These are phyloP conservation scores for Tuber magnatum DNA, from an alignment of 495 filamentous ascomycete species.

Conservation along the genomic window DNA sequence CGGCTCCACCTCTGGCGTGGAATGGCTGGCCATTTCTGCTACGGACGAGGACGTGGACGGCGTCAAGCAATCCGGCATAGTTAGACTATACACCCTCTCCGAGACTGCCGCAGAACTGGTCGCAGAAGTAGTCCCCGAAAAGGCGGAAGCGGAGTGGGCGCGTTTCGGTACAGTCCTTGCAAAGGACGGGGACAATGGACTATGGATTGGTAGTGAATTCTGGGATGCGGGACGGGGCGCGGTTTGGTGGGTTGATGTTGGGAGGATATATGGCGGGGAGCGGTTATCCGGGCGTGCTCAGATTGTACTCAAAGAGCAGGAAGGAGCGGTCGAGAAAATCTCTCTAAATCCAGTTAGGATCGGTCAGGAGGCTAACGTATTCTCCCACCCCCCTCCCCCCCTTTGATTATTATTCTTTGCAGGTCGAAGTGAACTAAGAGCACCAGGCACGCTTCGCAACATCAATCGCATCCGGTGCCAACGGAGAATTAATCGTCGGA, in stretches of 20 bases:
- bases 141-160: conserved; percentile 3
- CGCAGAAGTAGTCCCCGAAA: conserved; percentile 10
- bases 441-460: conserved; percentile 23
- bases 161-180: conserved; percentile 28
- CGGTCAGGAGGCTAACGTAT: conserved; percentile 21
- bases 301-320: conserved; percentile 1
- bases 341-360: neutral
- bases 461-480: conserved; percentile 2
- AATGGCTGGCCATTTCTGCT: conserved; percentile 27
- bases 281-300: too few species aligned
- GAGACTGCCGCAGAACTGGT: neutral
- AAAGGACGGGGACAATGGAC: neutral
- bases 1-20: neutral
- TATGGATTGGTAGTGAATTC: conserved; percentile 35
- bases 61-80: conserved; percentile 18
- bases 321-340: conserved; percentile 4
- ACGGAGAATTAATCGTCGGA: conserved; percentile 25
- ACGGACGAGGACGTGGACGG: conserved; percentile 27
- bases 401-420: neutral
- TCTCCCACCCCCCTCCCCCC: neutral
- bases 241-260: conserved; percentile 32
- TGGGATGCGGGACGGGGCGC: conserved; percentile 29
- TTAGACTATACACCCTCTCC: conserved; percentile 25
- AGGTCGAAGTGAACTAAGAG: neutral
- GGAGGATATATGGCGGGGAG: neutral